Percentiles rank a stretch among this genome's conserved stretches.
These are phyloP conservation scores for Chernovozyma sophiae-reginae DNA, from an alignment of 1,139 yeast genomes.

Conservation along the genomic window DNA sequence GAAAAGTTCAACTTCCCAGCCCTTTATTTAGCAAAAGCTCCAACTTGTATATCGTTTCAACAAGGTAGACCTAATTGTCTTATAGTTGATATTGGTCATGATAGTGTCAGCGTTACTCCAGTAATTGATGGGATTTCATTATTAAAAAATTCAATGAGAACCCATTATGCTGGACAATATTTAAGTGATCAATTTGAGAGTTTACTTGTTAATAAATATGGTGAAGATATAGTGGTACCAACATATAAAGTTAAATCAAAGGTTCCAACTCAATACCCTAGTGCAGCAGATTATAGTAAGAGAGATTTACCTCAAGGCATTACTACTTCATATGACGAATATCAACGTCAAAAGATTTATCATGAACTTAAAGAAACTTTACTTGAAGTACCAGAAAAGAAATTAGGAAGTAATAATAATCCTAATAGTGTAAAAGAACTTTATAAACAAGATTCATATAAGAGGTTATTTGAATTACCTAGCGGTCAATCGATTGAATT, in stretches of 20 bases:
- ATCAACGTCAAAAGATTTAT: slow-evolving; percentile 29
- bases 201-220: slow-evolving; percentile 11
- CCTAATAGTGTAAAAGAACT: slow-evolving; percentile 21
- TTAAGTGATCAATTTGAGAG: slow-evolving; percentile 44
- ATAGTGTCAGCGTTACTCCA: slow-evolving; percentile 79
- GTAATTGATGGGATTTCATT: slow-evolving; percentile 90
- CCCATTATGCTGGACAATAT: slow-evolving; percentile 62
- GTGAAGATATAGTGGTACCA: slow-evolving; percentile 21
- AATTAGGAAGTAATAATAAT: slow-evolving; percentile 18
- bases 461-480: slow-evolving; percentile 76
- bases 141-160: slow-evolving; percentile 64
- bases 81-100: slow-evolving; percentile 91
- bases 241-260: slow-evolving; percentile 32
- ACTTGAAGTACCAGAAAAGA: slow-evolving; percentile 50
- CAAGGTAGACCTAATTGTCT: slow-evolving; percentile 91
- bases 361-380: slow-evolving; percentile 68
- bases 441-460: slow-evolving; percentile 29
- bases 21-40: slow-evolving; percentile 76
- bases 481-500: slow-evolving; percentile 47
- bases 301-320: slow-evolving; percentile 29
- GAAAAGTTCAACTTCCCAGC: slow-evolving; percentile 82
- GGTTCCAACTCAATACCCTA: slow-evolving; percentile 31
- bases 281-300: slow-evolving; percentile 25
- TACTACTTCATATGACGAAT: slow-evolving; percentile 37
- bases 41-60: slow-evolving; percentile 89